Evolutionary conservation across 2,329 filamentous ascomycete genomes (phyloP), one percentile per base, ranked within the genome.

Genomic region (Colletotrichum australisinense): DNA sequence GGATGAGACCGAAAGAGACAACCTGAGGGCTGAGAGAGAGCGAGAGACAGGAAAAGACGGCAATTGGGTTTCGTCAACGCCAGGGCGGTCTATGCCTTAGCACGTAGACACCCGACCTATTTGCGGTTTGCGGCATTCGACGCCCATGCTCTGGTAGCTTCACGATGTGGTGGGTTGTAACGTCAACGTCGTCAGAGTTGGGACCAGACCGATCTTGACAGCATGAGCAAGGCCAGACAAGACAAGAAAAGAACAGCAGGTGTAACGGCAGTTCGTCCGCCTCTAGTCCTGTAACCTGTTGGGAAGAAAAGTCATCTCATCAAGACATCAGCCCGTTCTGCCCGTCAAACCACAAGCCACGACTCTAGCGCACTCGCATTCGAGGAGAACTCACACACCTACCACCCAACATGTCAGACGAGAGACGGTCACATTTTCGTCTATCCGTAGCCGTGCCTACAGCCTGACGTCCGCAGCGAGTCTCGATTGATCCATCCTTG

Each of bases 231-330:
- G 32, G 46, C 42, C 35, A 57, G 26, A 67, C 32, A 35, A 60
- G 19, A 64, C n/a, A 52, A 42, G 56, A 26, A 62, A 71, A 49
- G 35, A 71, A 67, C 24, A 63, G 30, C 42, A 59, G 53, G 24
- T 55, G 59, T 19, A 64, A 72, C 66, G 53, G 66, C 53, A 53
- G 69, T 72, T 72, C 66, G 59, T 69, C 69, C 59, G 59, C 67
- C 35, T 32, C n/a, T 4, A 24, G 14, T 19, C 5, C 24, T 30
- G 63, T 53, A 8, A 19, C 5, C n/a, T 30, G 63, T 53, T 24
- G 26, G 26, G 11, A 46, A 24, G 35, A 16, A 53, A 59, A 64
- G 55, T 64, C 59, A 72, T 72, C 70, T 64, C 70, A 72, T 32
- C 42, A 60, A 59, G 16, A 49, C 9, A 53, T n/a, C 42, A 49